Evolutionary conservation across 352 stramenopile species (phyloP), one percentile per base, ranked within the genome.

Genomic region (Phytophthora syringae): DNA sequence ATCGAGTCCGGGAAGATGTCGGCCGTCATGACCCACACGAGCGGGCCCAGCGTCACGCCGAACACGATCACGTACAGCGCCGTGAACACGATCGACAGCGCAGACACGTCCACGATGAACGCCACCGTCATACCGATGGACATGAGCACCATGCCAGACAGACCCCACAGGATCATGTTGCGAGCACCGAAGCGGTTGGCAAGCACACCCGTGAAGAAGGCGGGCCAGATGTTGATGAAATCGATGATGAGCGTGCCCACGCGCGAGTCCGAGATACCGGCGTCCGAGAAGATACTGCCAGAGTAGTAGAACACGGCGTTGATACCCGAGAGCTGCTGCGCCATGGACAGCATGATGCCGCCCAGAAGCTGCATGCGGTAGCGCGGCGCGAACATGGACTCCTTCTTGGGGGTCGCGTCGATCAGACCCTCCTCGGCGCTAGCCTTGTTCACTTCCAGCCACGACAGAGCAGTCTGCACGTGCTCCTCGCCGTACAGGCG

Each of bases 111-210:
- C n/a, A n/a, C n/a, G n/a, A n/a, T n/a, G n/a, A 32, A 60, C 27
- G 45, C 45, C 32, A 66, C 43, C 32, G 58, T 63, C 30, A 71
- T 54, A 6, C 20, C 11, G 7, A 57, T n/a, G 7, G 50, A 57
- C 22, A 66, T 60, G 15, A 72, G 54, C 0, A 74, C 67, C 52
- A 87, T 84, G 34, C 83, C 51, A 13, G 78, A 64, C 5, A 72
- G 45, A 52, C 52, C 52, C 52, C 52, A 60, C 52, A 60, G 25
- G 52, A 60, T 60, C 52, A 60, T 60, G 52, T 60, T 60, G n/a
- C 52, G 52, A 32, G 39, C 42, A n/a, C 52, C 52, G 52, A 60
- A 60, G 40, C 52, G 50, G 52, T n/a, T n/a, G n/a, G n/a, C n/a
- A n/a, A n/a, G n/a, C n/a, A n/a, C n/a, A n/a, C n/a, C n/a, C n/a